Percentiles rank a stretch among this genome's conserved stretches.
phyloP scores from a whole-genome alignment of 1,139 yeast species.

The Pichia sp. region DNA sequence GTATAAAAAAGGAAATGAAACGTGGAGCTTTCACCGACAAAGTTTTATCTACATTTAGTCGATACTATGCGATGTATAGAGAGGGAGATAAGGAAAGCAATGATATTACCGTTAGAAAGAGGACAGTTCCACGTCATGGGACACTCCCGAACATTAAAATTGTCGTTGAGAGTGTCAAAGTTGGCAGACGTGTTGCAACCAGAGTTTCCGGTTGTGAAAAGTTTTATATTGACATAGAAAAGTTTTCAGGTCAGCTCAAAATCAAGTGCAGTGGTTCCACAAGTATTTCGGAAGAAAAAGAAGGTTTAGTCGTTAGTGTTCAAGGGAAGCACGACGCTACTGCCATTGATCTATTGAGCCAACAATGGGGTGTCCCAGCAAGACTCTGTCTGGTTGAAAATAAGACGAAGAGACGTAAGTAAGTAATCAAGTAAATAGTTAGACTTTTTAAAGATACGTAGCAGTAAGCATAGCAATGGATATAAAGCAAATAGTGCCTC shows the following conservation, averaged over 20 bases:
- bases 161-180: slow-evolving; percentile 61
- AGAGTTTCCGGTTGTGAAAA: slow-evolving; percentile 61
- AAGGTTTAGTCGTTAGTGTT: slow-evolving; percentile 54
- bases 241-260: slow-evolving; percentile 60
- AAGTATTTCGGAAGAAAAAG: slow-evolving; percentile 52
- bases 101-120: slow-evolving; percentile 9
- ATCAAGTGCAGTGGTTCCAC: slow-evolving; percentile 86
- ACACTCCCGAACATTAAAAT: slow-evolving; percentile 58
- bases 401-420: slow-evolving; percentile 38
- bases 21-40: slow-evolving; percentile 39
- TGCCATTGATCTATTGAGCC: slow-evolving; percentile 47
- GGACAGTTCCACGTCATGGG: slow-evolving; percentile 47
- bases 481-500: no score
- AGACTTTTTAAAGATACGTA: no score
- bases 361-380: slow-evolving; percentile 57
- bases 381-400: slow-evolving; percentile 63
- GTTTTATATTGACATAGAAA: slow-evolving; percentile 57
- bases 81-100: slow-evolving; percentile 31
- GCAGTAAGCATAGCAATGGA: no score
- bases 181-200: slow-evolving; percentile 78
- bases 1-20: slow-evolving; percentile 17
- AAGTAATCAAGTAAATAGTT: no score
- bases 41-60: slow-evolving; percentile 7
- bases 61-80: slow-evolving; percentile 45
- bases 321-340: slow-evolving; percentile 83